Conservation (phyloP, 2,329 filamentous ascomycete genomes). For the Pseudogymnoascus verrucosus region DNA sequence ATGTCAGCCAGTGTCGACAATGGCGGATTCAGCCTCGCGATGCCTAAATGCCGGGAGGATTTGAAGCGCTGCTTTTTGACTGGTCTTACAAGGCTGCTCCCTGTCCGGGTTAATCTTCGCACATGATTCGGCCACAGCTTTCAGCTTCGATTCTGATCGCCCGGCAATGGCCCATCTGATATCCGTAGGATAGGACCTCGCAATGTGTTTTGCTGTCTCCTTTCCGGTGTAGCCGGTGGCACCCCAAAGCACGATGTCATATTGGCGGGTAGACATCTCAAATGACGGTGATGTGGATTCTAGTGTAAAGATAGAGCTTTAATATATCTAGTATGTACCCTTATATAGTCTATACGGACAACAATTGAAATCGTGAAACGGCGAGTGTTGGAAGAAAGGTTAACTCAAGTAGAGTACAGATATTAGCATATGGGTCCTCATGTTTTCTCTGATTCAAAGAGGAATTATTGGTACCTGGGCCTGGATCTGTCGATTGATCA, state of each 20-base stretch:
- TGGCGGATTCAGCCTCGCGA: background rate
- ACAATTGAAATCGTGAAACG: slow-evolving; percentile 9
- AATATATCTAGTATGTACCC: slow-evolving; percentile 1
- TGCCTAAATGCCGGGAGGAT: background rate
- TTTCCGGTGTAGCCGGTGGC: slow-evolving; percentile 79
- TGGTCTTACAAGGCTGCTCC: slow-evolving; percentile 52
- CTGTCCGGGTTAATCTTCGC: slow-evolving; percentile 62
- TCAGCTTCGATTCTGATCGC: slow-evolving; percentile 68
- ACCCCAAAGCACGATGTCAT: slow-evolving; percentile 59
- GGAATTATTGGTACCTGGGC: background rate
- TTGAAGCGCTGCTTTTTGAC: background rate
- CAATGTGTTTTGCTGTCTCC: slow-evolving; percentile 67
- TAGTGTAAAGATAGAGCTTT: background rate
- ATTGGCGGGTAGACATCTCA: slow-evolving; percentile 31
- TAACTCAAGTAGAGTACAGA: slow-evolving; percentile 1
- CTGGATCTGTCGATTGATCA: slow-evolving; percentile 6
- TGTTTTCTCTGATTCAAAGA: background rate
- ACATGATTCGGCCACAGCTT: slow-evolving; percentile 58
- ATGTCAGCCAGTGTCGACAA: slow-evolving; percentile 12
- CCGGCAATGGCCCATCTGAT: slow-evolving; percentile 85
- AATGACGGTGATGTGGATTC: background rate
- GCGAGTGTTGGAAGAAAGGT: background rate
- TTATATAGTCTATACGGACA: slow-evolving; percentile 4
- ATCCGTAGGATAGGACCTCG: slow-evolving; percentile 60
- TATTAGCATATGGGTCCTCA: background rate